Base-by-base conservation (phyloP, 2,329 filamentous ascomycete species). In the Xylariaceae sp. region DNA sequence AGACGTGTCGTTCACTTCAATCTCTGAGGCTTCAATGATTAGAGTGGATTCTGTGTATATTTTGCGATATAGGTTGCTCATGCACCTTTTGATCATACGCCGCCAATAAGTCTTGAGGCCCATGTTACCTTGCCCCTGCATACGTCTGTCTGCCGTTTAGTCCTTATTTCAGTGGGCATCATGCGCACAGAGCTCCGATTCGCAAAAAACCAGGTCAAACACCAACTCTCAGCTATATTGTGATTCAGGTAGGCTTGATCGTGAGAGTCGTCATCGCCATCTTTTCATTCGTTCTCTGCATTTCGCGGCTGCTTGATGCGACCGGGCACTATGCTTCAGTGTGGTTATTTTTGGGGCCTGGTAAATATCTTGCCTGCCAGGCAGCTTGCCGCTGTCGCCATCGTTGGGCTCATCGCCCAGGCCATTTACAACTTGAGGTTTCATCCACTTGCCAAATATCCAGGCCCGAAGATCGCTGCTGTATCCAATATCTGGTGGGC, bases 401-500 rank as follows among this genome's bases (percentile, higher is more conserved):
- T 40, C 42, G 14, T 36, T 21, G 35, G 5, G 22, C 36, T 8
- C 16, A 19, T 40, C 36, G 27, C 34, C 16, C 44, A 25, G 37
- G 6, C 32, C 33, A 14, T 47, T 37, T 47, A 47, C 32, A 42
- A 47, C 38, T 32, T 47, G 33, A 42, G 36, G 17, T 47, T 47
- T 47, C 44, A 47, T 39, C 44, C 44, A 22, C 44, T 47, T 38
- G 22, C 39, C 11, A 47, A 47, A 20, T 47, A 42, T 35, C 44
- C 44, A 37, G 44, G 44, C 23, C 44, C 44, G 21, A 47, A 39
- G 34, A 22, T 47, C 10, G 44, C 44, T 22, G 44, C 44, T 17
- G 34, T 47, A 33, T 37, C 44, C 23, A 38, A 47, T 40, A 14
- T 42, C 17, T 47, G 44, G 44, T 47, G 44, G 44, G 44, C 21